Evolutionary conservation across 2,329 filamentous ascomycete species (phyloP), one percentile per base, ranked within the genome.

Genomic region (Penicillium oxalicum): DNA sequence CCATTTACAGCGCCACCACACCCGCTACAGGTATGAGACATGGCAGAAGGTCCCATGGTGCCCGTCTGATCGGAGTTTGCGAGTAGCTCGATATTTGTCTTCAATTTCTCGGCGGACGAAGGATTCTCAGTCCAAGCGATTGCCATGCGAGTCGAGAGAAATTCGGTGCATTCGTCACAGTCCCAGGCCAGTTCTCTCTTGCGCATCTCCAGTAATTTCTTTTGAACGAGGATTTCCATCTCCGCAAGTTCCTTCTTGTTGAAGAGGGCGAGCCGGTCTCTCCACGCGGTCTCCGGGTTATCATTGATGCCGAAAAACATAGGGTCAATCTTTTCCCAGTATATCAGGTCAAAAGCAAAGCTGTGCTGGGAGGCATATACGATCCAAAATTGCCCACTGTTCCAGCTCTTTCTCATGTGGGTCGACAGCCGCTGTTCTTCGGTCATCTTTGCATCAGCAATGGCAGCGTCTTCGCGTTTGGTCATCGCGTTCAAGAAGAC

Each of bases 291-390:
- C 8, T 53, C 39, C 7, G 38, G 26, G 34, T 32, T 37, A 7
- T 40, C 18, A 11, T 12, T 38, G 26, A 36, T 24, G 4, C 48
- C 48, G 28, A 53, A 53, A 29, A 50, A 51, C 2, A 42, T 39
- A 8, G 5, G 42, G n/a, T 53, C 51, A 38, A 50, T 49, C 40
- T 49, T 51, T 2, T 47, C 1, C 48, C 51, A 51, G 39, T 47
- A 53, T 6, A 55, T 46, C 3, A 25, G 7, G 44, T 56, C 54
- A 44, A 56, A 54, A 5, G 52, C 54, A 45, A 52, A 56, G 36
- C 42, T 56, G 5, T 53, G 27, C 45, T 27, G 24, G 4, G 25
- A 43, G 27, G 52, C 54, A 45, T 56, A 56, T 3, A 40, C 40
- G 5, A 53, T 35, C 48, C 52, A 55, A 12, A 53, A 55, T 32